A percentile compares a stretch with the other conserved stretches of the same genome.
phyloP scores from a whole-genome alignment of 768 basidiomycete genomes.

The Trametopsis cervina region DNA sequence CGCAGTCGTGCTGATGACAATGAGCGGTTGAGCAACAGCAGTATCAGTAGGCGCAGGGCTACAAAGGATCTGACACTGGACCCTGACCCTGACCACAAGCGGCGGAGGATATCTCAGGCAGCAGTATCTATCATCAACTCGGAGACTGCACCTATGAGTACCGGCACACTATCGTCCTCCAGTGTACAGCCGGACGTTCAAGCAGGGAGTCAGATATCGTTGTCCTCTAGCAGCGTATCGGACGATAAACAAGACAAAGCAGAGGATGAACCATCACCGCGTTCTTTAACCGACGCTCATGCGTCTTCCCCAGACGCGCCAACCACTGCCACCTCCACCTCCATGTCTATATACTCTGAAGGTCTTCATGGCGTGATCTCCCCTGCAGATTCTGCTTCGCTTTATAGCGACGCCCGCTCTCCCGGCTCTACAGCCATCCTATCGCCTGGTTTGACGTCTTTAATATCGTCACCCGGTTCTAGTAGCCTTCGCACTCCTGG shows the following conservation, averaged over 20 bases:
- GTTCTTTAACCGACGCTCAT: background rate
- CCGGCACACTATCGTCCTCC: background rate
- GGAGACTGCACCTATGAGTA: background rate
- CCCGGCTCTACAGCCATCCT: background rate
- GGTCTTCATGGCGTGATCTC: background rate
- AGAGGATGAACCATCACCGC: constrained; percentile 1
- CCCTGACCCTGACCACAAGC: constrained; percentile 2
- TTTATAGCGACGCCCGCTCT: background rate
- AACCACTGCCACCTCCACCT: constrained; percentile 1
- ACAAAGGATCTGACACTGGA: background rate
- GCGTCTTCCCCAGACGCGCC: constrained; percentile 2
- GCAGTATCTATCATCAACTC: constrained; percentile 5
- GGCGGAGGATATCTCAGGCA: constrained; percentile 7
- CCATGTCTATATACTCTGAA: constrained; percentile 1
- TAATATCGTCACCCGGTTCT: background rate
- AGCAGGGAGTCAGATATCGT: background rate
- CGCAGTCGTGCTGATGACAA: background rate
- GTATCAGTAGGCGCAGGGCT: background rate
- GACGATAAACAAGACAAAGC: background rate
- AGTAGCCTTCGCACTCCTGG: background rate
- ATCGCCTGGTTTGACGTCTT: constrained; percentile 1
- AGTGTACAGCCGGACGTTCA: background rate
- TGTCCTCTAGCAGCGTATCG: background rate
- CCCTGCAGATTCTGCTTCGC: constrained; percentile 1
- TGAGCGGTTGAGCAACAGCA: constrained; percentile 1